Conservation (phyloP, 1,139 yeast genomes). For the Candida albicans region DNA sequence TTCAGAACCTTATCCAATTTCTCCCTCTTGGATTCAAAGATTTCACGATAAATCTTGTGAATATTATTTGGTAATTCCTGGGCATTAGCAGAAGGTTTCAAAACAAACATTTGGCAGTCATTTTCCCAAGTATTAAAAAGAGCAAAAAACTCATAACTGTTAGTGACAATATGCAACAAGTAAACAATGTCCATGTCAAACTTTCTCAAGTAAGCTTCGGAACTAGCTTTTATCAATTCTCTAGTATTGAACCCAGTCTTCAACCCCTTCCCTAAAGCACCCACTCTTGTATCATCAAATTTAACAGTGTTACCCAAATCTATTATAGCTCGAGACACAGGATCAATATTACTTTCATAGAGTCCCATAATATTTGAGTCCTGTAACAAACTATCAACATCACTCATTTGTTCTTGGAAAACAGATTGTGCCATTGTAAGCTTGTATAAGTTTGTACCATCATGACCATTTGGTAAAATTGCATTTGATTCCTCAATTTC, state of each 20-base stretch:
- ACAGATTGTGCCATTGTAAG: slow-evolving; percentile 66
- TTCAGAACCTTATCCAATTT: slow-evolving; percentile 42
- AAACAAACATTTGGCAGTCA: slow-evolving; percentile 53
- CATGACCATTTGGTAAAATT: slow-evolving; percentile 70
- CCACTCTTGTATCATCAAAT: slow-evolving; percentile 68
- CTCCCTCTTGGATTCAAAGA: slow-evolving; percentile 47
- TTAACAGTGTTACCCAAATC: slow-evolving; percentile 73
- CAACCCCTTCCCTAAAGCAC: slow-evolving; percentile 84
- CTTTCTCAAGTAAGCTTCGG: slow-evolving; percentile 52
- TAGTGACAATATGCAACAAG: slow-evolving; percentile 69
- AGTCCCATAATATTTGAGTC: slow-evolving; percentile 65
- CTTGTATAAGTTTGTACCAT: slow-evolving; percentile 56
- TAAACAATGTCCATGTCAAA: slow-evolving; percentile 64
- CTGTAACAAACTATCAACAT: slow-evolving; percentile 65
- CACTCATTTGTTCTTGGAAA: slow-evolving; percentile 56
- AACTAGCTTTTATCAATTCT: slow-evolving; percentile 50
- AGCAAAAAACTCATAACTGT: slow-evolving; percentile 74
- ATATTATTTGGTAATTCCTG: slow-evolving; percentile 62
- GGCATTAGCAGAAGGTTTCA: slow-evolving; percentile 70
- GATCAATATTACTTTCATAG: slow-evolving; percentile 71
- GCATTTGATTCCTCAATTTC: slow-evolving; percentile 60
- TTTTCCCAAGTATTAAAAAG: slow-evolving; percentile 68
- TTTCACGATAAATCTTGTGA: slow-evolving; percentile 55
- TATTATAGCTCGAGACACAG: slow-evolving; percentile 74
- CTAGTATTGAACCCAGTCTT: slow-evolving; percentile 77